Evolutionary conservation across 2,329 filamentous ascomycete species (phyloP).

Genomic region (Fusarium pininemorale): DNA sequence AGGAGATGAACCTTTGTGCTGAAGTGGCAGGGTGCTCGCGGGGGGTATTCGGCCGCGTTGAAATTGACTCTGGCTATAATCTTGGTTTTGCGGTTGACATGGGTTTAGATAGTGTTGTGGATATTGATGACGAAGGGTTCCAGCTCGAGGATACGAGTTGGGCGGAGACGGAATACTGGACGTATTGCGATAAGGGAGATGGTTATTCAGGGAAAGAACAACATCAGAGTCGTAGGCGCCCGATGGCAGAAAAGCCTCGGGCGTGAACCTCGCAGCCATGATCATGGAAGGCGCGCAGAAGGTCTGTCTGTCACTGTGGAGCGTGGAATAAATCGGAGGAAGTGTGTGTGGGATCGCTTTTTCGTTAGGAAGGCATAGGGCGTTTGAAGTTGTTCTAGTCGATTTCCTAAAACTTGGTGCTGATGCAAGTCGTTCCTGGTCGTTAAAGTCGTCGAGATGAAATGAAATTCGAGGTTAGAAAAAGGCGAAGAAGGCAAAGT

Average conservation of each 20-base stretch:
- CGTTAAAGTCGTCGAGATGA: conserved; percentile 1
- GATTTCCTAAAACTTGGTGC: conserved; percentile 9
- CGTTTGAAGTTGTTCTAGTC: conserved; percentile 14
- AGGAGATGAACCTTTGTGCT: conserved; percentile 24
- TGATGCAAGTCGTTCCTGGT: not conserved
- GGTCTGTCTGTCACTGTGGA: conserved; percentile 10
- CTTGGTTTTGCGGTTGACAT: conserved; percentile 26
- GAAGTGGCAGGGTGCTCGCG: conserved; percentile 36
- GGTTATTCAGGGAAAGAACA: conserved; percentile 29
- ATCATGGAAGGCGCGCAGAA: conserved; percentile 28
- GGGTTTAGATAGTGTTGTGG: conserved; percentile 34
- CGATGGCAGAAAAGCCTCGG: conserved; percentile 43
- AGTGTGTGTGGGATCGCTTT: conserved; percentile 18
- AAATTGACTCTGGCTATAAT: conserved; percentile 25
- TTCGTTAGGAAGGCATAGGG: conserved; percentile 36
- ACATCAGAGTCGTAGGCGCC: conserved; percentile 39
- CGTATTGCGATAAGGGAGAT: conserved; percentile 22
- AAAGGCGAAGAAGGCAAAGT: not conserved
- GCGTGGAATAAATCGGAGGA: conserved; percentile 30
- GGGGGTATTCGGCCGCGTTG: conserved; percentile 37
- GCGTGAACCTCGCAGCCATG: conserved; percentile 39
- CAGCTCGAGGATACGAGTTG: conserved; percentile 31
- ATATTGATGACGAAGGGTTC: conserved; percentile 37
- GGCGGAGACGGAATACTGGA: conserved; percentile 29
- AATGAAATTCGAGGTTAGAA: not conserved